phyloP scores from a whole-genome alignment of 1,139 yeast genomes.

The Citeromyces hawaiiensis region DNA sequence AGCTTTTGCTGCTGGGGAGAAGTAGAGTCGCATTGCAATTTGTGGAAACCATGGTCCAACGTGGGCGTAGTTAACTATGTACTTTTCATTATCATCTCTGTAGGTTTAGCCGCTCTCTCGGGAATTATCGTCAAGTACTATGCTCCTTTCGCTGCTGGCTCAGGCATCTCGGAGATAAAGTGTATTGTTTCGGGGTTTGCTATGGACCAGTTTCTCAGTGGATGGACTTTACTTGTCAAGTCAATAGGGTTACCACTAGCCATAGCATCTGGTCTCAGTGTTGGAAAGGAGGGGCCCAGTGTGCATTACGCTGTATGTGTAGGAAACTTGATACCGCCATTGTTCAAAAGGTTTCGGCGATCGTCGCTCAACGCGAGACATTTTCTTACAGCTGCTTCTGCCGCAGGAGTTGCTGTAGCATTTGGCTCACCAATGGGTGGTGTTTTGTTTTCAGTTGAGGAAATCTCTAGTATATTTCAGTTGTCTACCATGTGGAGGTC shows the following conservation, averaged over 20 bases:
- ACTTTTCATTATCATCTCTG: slow-evolving; percentile 45
- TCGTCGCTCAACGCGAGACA: slow-evolving; percentile 41
- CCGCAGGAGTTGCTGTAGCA: slow-evolving; percentile 67
- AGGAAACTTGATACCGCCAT: slow-evolving; percentile 50
- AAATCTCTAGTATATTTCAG: slow-evolving; percentile 59
- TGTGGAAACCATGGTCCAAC: slow-evolving; percentile 46
- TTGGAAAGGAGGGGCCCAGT: slow-evolving; percentile 81
- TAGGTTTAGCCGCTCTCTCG: slow-evolving; percentile 48
- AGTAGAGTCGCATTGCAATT: slow-evolving; percentile 26
- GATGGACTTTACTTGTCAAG: slow-evolving; percentile 63
- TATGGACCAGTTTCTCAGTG: slow-evolving; percentile 64
- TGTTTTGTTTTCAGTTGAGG: slow-evolving; percentile 59
- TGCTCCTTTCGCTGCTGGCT: slow-evolving; percentile 92
- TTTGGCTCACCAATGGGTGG: slow-evolving; percentile 70
- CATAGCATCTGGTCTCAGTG: slow-evolving; percentile 68
- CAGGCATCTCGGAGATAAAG: slow-evolving; percentile 94
- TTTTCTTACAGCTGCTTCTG: slow-evolving; percentile 44
- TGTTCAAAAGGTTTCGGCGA: slow-evolving; percentile 29
- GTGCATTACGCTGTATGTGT: slow-evolving; percentile 81
- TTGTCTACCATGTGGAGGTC: slow-evolving; percentile 81
- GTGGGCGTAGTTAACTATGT: slow-evolving; percentile 35
- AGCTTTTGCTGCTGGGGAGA: slow-evolving; percentile 77
- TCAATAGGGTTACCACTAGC: slow-evolving; percentile 76
- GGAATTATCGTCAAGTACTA: slow-evolving; percentile 54
- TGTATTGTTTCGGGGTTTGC: slow-evolving; percentile 89